Conservation (phyloP, 2,329 filamentous ascomycete species). For the Ceratocystis cacaofunesta region DNA sequence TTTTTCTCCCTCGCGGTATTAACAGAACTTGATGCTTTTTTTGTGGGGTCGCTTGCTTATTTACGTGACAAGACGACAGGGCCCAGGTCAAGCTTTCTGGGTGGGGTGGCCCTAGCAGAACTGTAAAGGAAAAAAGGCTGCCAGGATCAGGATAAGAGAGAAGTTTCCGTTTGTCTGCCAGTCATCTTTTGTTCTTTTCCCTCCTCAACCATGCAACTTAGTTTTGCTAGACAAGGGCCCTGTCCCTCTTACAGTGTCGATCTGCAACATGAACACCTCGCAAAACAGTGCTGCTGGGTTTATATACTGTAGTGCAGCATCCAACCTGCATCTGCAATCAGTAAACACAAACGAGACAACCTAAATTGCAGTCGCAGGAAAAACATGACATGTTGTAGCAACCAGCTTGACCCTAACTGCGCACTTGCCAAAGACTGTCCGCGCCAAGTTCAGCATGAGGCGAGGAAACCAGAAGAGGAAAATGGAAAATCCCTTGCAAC, state of each 20-base stretch:
- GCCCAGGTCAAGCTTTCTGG: background rate
- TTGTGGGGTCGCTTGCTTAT: background rate
- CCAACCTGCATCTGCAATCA: background rate
- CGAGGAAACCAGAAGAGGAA: background rate
- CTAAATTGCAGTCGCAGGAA: background rate
- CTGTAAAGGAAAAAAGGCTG: background rate
- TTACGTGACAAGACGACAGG: constrained; percentile 1
- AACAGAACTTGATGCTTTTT: background rate
- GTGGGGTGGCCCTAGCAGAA: background rate
- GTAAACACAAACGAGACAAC: constrained; percentile 10
- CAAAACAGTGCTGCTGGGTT: background rate
- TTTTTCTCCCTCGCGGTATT: background rate
- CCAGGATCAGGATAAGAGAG: background rate
- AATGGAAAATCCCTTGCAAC: background rate
- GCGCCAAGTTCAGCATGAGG: background rate
- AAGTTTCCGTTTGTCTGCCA: constrained; percentile 10
- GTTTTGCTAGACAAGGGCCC: constrained; percentile 1
- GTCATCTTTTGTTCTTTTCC: constrained; percentile 9
- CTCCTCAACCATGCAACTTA: background rate
- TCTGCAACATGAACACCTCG: background rate
- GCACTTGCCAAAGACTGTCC: too few relatives aligned
- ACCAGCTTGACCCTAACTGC: background rate
- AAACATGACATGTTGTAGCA: background rate
- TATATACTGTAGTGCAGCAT: background rate
- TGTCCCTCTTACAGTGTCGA: background rate